These are phyloP conservation scores for Xanthoceras sorbifolium DNA, from an alignment of 345 rosid genomes.

Conservation along the genomic window DNA sequence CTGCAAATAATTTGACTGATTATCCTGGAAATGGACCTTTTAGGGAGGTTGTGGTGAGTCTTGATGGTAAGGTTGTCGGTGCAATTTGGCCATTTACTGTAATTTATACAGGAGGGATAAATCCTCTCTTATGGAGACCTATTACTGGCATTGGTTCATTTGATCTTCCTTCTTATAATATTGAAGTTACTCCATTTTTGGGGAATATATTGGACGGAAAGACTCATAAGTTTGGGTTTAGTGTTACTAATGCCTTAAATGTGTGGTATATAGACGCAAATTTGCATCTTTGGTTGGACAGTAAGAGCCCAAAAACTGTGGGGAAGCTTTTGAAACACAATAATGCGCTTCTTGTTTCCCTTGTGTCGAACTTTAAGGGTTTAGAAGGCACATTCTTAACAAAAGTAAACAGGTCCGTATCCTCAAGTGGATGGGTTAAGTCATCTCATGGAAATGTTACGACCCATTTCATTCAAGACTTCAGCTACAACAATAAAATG, in stretches of 20 bases:
- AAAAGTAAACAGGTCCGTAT: conserved; percentile 51
- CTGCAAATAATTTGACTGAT: conserved; percentile 54
- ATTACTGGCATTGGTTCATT: conserved; percentile 76
- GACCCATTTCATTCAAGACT: conserved; percentile 48
- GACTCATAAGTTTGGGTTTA: conserved; percentile 59
- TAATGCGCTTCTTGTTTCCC: conserved; percentile 36
- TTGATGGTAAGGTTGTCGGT: conserved; percentile 66
- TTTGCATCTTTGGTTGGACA: conserved; percentile 86
- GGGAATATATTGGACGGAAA: conserved; percentile 69
- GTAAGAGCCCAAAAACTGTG: conserved; percentile 43
- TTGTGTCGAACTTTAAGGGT: conserved; percentile 44
- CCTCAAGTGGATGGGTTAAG: conserved; percentile 60
- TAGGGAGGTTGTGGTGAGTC: conserved; percentile 76
- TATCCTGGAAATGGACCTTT: conserved; percentile 78
- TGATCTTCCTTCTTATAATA: conserved; percentile 78
- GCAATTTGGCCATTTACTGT: conserved; percentile 89
- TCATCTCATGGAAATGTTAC: conserved; percentile 65
- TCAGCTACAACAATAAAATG: conserved; percentile 58
- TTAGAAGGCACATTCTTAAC: conserved; percentile 63
- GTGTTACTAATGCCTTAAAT: conserved; percentile 79
- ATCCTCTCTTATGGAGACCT: conserved; percentile 86
- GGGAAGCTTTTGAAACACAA: conserved; percentile 56
- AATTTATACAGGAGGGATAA: conserved; percentile 78
- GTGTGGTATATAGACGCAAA: conserved; percentile 89
- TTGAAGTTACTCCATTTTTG: conserved; percentile 69